phyloP scores from a whole-genome alignment of 2,329 filamentous ascomycete species.

The Didymella lethalis region DNA sequence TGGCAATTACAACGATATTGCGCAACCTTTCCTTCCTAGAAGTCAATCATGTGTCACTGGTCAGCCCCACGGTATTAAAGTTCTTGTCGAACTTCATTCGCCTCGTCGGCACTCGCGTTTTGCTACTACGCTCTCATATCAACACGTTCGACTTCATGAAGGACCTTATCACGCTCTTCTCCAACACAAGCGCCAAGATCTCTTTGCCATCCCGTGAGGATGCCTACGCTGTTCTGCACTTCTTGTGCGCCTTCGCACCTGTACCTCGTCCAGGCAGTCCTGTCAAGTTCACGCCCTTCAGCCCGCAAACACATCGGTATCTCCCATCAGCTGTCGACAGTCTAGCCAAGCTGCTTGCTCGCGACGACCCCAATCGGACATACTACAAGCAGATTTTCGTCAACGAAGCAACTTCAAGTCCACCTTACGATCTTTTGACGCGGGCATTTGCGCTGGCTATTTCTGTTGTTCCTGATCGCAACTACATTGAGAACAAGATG shows the following conservation, averaged over 20 bases:
- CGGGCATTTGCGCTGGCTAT: constrained; percentile 87
- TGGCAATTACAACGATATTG: constrained; percentile 90
- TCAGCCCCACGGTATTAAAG: constrained; percentile 79
- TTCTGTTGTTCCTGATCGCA: constrained; percentile 79
- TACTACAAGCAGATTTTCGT: constrained; percentile 85
- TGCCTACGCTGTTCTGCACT: constrained; percentile 83
- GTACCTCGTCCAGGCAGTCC: constrained; percentile 69
- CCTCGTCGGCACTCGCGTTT: constrained; percentile 86
- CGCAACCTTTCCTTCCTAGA: constrained; percentile 89
- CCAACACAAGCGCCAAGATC: constrained; percentile 82
- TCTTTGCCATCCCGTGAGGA: constrained; percentile 87
- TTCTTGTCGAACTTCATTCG: constrained; percentile 85
- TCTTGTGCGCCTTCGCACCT: constrained; percentile 89
- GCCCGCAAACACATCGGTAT: constrained; percentile 83
- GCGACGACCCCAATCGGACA: constrained; percentile 90
- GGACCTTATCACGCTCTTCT: constrained; percentile 86
- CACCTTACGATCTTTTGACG: constrained; percentile 82
- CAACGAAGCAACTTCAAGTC: constrained; percentile 69
- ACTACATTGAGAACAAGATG: constrained; percentile 57
- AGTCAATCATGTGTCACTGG: constrained; percentile 77
- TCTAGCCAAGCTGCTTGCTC: constrained; percentile 87
- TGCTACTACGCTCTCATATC: constrained; percentile 79
- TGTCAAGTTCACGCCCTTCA: constrained; percentile 81
- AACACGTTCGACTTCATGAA: constrained; percentile 98
- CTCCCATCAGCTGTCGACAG: constrained; percentile 89